Base-by-base conservation (phyloP, 2,329 filamentous ascomycete species). In the Rutstroemia sp. region DNA sequence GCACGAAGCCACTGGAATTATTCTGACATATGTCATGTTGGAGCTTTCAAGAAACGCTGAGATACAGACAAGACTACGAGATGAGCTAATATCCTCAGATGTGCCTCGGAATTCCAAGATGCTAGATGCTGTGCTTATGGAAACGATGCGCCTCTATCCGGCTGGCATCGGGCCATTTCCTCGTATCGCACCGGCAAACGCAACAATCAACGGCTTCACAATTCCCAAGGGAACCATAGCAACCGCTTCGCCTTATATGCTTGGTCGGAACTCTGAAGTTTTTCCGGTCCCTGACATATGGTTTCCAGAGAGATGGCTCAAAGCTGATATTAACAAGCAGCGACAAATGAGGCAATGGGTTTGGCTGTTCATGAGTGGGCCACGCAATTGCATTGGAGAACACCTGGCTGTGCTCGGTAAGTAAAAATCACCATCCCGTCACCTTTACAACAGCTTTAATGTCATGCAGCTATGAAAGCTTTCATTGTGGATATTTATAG, bases 1-100 rank as follows among this genome's bases (percentile, higher is more conserved):
- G 1, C 86, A 89, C 61, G 88, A 92, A 66, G 91, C 88, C 0
- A 84, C 82, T 3, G 84, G 83, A 2, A 82, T 89, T 38, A 81
- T 79, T 0, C 70, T 88, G 17, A 81, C 79, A 2, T 88, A 85
- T 64, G 68, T 82, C 1, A 71, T 79, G 30, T 83, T 81, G 71
- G 76, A 84, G 54, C 72, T 81, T n/a, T 80, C 77, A 0, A 69
- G 70, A 8, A 16, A 52, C 3, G 19, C 41, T 16, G 65, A 60
- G 0, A 59, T 59, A 1, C 63, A 76, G 1, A 74, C 21, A 16
- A 17, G 12, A 23, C 5, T 54, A 39, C 51, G 42, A 16, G 21
- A 45, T 1, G 76, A 56, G 25, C 59, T 54, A 2, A 52, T 49
- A 21, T 51, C 49, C 8, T 44, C 44, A 8, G 42, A 39, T 7